Percentiles rank a stretch among this genome's conserved stretches.
Conservation (phyloP, 768 basidiomycete genomes). For the Chlorophyllum brunneum region DNA sequence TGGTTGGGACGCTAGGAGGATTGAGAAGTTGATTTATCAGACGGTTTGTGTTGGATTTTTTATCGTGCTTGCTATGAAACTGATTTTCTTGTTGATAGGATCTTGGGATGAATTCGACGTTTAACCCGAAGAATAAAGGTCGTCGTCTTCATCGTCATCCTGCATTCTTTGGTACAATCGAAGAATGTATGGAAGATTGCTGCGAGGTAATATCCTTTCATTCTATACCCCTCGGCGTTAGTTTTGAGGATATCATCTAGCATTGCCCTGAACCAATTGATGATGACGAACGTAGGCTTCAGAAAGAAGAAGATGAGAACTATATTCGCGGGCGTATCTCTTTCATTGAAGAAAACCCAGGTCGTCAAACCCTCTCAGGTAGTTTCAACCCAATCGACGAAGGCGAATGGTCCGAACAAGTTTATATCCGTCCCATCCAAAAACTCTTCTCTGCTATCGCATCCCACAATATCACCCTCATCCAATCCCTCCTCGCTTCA, state of each 20-base stretch:
- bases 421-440: slow-evolving; percentile 51
- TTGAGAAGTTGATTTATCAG: slow-evolving; percentile 54
- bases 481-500: slow-evolving; percentile 32
- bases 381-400: slow-evolving; percentile 66
- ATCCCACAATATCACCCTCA: slow-evolving; percentile 28
- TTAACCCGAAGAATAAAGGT: slow-evolving; percentile 60
- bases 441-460: slow-evolving; percentile 57
- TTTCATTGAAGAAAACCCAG: slow-evolving; percentile 58
- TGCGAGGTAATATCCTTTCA: slow-evolving; percentile 41
- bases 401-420: slow-evolving; percentile 62
- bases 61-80: too few relatives aligned
- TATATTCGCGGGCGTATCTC: slow-evolving; percentile 52
- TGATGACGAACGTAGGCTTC: slow-evolving; percentile 50
- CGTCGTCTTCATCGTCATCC: slow-evolving; percentile 59
- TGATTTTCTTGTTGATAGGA: too few relatives aligned
- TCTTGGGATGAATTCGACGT: slow-evolving; percentile 58
- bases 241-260: slow-evolving; percentile 24
- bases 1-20: slow-evolving; percentile 51
- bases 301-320: slow-evolving; percentile 47
- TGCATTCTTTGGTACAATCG: slow-evolving; percentile 57
- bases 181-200: slow-evolving; percentile 57
- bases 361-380: slow-evolving; percentile 57
- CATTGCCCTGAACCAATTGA: slow-evolving; percentile 52
- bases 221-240: not conserved
- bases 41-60: slow-evolving; percentile 35